A percentile compares a stretch with the other conserved stretches of the same genome.
Conservation (phyloP, 129 eudicot genomes). For the Escallonia herrerae region DNA sequence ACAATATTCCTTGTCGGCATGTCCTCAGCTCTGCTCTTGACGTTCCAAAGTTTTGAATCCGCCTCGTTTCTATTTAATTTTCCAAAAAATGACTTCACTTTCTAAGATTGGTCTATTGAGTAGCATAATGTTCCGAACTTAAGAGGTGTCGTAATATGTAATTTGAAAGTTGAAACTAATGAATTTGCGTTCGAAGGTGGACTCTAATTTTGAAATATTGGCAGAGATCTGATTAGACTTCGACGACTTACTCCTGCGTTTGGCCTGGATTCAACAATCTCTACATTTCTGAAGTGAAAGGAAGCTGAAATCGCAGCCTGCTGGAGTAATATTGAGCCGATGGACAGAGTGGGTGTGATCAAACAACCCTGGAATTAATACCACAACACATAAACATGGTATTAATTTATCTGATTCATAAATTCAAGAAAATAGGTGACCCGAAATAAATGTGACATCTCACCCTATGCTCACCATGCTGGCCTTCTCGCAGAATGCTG, state of each 20-base stretch:
- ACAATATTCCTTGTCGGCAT: too few species aligned
- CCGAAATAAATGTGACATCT: slow-evolving; percentile 16
- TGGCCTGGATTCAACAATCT: slow-evolving; percentile 78
- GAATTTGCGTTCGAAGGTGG: too few species aligned
- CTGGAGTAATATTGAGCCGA: slow-evolving; percentile 80
- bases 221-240: too few species aligned
- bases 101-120: too few species aligned
- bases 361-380: slow-evolving; percentile 57
- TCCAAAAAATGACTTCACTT: too few species aligned
- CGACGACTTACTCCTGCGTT: slow-evolving; percentile 49
- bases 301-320: slow-evolving; percentile 85
- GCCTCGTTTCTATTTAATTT: too few species aligned
- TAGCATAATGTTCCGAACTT: too few species aligned
- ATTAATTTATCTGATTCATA: background rate
- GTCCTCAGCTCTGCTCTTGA: too few species aligned
- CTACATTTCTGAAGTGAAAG: slow-evolving; percentile 72
- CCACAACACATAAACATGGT: slow-evolving; percentile 7
- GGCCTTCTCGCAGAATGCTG: slow-evolving; percentile 81
- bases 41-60: too few species aligned
- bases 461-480: slow-evolving; percentile 90
- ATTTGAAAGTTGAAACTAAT: too few species aligned
- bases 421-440: background rate
- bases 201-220: too few species aligned
- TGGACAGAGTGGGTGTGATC: slow-evolving; percentile 81
- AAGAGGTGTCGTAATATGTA: too few species aligned